Base-by-base conservation (phyloP, 2,329 filamentous ascomycete genomes). In the Xylaria sp. region DNA sequence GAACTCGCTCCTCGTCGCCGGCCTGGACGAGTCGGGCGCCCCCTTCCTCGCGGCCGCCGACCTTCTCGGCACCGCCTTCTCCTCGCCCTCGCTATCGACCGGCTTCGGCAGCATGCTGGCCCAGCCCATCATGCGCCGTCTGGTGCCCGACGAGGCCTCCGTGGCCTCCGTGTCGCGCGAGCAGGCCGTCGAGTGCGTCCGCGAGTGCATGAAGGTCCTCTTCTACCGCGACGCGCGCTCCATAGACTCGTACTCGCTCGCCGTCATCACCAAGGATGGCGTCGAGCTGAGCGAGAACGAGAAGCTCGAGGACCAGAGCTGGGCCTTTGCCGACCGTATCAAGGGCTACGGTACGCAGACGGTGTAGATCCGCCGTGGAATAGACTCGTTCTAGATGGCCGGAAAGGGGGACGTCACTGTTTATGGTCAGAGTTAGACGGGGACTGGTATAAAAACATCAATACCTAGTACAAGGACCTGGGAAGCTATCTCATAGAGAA, bases 191-290 rank as follows among this genome's bases (percentile, higher is more conserved):
- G 84, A 91, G 66, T 87, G 93, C 46, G 83, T 99, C 78, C 92
- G 92, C 84, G 92, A 97, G 83, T 97, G 94, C 82, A 94, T 99
- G 93, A 98, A 98, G 88, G 95, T 98, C 61, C 86, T 99, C 69
- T 99, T 93, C 85, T 99, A 99, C 86, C 89, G 96, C 76, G 96
- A 99, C 82, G 96, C 96, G 52, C 90, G 96, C 81, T 97, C 93
- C 83, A 83, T 96, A 82, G 94, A 97, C 82, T 87, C 88, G 74
- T 99, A 97, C 84, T 96, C 93, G 72, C 90, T 98, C 79, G 95
- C 95, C 23, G 87, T 98, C 63, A 87, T 99, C 65, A 96, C 93
- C 64, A 92, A 93, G 82, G 93, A 93, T 57, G 93, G 92, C n/a
- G 90, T 98, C 67, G 91, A 97, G 63, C 80, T 97, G 73, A 91